Conservation (phyloP, 164 flowering plant species). For the Annona cherimola region DNA sequence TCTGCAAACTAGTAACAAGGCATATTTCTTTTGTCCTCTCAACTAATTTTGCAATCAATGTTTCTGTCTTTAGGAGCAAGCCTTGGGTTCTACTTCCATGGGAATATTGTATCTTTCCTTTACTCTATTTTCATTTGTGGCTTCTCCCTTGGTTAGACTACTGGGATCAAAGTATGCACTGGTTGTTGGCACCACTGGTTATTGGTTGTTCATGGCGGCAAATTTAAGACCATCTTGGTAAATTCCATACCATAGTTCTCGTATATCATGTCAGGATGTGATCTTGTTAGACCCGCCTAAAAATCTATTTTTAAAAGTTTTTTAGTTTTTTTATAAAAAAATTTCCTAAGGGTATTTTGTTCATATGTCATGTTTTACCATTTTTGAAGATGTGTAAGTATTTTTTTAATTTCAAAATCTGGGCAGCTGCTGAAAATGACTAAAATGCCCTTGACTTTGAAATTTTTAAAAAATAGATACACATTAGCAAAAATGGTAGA, state of each 20-base stretch:
- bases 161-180: constrained; percentile 79
- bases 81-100: constrained; percentile 76
- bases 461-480: too few relatives aligned
- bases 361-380: too few relatives aligned
- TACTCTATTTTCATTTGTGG: constrained; percentile 66
- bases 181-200: constrained; percentile 86
- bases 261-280: not conserved
- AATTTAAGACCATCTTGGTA: constrained; percentile 85
- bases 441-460: too few relatives aligned
- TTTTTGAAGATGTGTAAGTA: too few relatives aligned
- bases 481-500: too few relatives aligned
- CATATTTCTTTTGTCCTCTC: not conserved
- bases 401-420: too few relatives aligned
- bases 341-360: too few relatives aligned
- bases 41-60: not conserved
- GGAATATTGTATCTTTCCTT: constrained; percentile 88
- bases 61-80: constrained; percentile 37
- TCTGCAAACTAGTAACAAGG: not conserved
- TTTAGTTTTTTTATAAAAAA: too few relatives aligned
- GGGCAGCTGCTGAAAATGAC: too few relatives aligned
- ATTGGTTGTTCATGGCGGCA: constrained; percentile 88
- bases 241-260: not conserved
- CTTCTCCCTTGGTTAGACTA: constrained; percentile 64
- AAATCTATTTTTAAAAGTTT: too few relatives aligned
- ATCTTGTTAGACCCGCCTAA: too few relatives aligned